Percentiles rank a stretch among this genome's conserved stretches.
These are phyloP conservation scores for Calonectria hawksworthii DNA, from an alignment of 2,329 filamentous ascomycete genomes.

Conservation along the genomic window DNA sequence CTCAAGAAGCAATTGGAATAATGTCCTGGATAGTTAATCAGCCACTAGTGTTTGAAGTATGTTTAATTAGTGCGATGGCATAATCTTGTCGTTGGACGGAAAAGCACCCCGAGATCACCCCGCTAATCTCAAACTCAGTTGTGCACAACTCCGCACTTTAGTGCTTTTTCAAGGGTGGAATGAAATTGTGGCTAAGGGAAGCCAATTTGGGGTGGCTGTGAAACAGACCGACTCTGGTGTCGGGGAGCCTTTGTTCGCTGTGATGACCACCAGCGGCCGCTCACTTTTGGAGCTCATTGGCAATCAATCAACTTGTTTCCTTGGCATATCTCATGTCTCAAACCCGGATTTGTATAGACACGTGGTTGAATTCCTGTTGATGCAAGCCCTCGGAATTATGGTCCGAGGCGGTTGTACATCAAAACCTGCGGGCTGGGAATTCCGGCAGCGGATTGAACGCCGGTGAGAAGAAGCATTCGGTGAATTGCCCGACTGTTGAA, in stretches of 20 bases:
- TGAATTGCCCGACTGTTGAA: neutral
- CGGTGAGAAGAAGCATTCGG: neutral
- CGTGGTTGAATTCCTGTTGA: neutral
- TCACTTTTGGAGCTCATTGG: neutral
- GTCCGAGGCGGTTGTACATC: slow-evolving; percentile 3
- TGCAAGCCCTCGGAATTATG: slow-evolving; percentile 12
- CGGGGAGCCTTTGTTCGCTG: too few species aligned
- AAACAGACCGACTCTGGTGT: neutral
- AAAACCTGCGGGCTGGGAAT: slow-evolving; percentile 1
- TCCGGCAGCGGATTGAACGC: slow-evolving; percentile 11
- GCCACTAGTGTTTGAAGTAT: too few species aligned
- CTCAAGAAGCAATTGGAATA: neutral
- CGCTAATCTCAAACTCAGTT: neutral
- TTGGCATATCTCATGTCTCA: neutral
- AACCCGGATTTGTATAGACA: neutral
- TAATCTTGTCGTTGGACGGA: neutral
- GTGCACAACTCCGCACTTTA: neutral
- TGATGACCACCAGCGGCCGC: too few species aligned
- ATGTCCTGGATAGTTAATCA: neutral
- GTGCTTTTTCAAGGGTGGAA: neutral
- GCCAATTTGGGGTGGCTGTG: neutral
- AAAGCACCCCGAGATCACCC: neutral
- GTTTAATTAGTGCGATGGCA: neutral
- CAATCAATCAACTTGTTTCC: neutral
- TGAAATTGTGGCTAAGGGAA: neutral